Conservation (phyloP, 2,329 filamentous ascomycete genomes). For the Aspergillus calidoustus region DNA sequence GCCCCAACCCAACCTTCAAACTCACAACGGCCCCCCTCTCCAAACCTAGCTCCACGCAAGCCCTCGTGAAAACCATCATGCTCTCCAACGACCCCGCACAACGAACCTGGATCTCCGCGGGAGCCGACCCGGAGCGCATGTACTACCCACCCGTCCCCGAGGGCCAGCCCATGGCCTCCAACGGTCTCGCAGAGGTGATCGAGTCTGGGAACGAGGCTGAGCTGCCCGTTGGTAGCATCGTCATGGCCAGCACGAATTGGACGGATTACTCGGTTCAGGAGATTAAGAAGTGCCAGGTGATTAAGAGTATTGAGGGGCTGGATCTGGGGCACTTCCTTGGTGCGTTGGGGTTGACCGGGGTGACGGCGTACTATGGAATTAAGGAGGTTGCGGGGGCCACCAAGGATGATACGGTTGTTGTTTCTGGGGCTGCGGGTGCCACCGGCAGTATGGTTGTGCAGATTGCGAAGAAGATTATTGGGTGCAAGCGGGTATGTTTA, state of each 20-base stretch:
- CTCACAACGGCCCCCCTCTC: conserved; percentile 34
- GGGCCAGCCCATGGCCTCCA: conserved; percentile 45
- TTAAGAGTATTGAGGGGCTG: conserved; percentile 34
- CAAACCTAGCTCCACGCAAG: conserved; percentile 46
- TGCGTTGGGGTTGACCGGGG: conserved; percentile 1
- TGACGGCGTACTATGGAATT: conserved; percentile 48
- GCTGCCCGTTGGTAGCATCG: conserved; percentile 38
- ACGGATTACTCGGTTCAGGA: conserved; percentile 8
- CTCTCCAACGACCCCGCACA: conserved; percentile 60
- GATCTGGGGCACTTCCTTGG: conserved; percentile 36
- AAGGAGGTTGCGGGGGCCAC: conserved; percentile 44
- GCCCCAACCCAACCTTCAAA: conserved; percentile 18
- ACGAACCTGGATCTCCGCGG: conserved; percentile 54
- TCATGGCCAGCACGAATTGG: conserved; percentile 36
- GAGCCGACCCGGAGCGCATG: conserved; percentile 47
- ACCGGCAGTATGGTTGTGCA: conserved; percentile 57
- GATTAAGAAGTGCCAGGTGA: not conserved
- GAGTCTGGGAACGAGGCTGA: conserved; percentile 35
- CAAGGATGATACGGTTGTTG: conserved; percentile 49
- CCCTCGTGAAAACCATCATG: conserved; percentile 49
- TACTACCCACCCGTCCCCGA: conserved; percentile 52
- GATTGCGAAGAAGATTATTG: conserved; percentile 52
- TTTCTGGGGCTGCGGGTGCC: conserved; percentile 55
- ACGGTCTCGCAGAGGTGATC: conserved; percentile 44
- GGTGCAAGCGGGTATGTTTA: conserved; percentile 14